Evolutionary conservation across 257 asterid species (phyloP).

Genomic region (Paulownia fortunei): DNA sequence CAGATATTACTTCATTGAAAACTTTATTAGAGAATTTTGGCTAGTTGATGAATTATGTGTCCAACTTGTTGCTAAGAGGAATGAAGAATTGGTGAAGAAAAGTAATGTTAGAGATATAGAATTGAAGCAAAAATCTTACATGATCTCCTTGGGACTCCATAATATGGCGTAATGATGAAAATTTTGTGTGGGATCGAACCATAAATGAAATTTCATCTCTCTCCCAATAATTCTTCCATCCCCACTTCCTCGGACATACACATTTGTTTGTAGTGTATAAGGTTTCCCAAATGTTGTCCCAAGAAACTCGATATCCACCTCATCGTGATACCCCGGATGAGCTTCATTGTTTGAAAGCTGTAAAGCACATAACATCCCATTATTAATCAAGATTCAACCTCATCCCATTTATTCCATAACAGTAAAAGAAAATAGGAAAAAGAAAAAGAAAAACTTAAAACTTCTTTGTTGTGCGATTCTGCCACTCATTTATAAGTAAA

Average conservation of each 20-base stretch:
- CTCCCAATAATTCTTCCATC: constrained; percentile 88
- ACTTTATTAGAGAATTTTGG: too few species aligned
- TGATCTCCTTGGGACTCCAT: constrained; percentile 76
- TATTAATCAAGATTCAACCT: background rate
- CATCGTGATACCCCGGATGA: constrained; percentile 94
- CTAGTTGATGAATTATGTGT: too few species aligned
- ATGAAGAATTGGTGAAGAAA: background rate
- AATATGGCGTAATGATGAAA: constrained; percentile 90
- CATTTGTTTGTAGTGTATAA: constrained; percentile 88
- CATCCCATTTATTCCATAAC: too few species aligned
- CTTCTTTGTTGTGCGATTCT: too few species aligned
- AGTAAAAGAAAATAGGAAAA: background rate
- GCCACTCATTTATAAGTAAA: too few species aligned
- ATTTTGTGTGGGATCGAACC: constrained; percentile 92
- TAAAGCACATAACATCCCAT: background rate
- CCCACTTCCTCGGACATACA: constrained; percentile 92
- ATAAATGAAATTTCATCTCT: constrained; percentile 89
- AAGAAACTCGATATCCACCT: constrained; percentile 90
- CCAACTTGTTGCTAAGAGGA: background rate
- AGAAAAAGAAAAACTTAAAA: background rate
- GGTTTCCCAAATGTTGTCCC: constrained; percentile 97
- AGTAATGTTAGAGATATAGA: background rate
- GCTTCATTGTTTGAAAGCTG: constrained; percentile 89
- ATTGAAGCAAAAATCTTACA: constrained; percentile 48
- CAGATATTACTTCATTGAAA: too few species aligned